Conservation (phyloP, 495 filamentous ascomycete species). For the Neurospora sp. region DNA sequence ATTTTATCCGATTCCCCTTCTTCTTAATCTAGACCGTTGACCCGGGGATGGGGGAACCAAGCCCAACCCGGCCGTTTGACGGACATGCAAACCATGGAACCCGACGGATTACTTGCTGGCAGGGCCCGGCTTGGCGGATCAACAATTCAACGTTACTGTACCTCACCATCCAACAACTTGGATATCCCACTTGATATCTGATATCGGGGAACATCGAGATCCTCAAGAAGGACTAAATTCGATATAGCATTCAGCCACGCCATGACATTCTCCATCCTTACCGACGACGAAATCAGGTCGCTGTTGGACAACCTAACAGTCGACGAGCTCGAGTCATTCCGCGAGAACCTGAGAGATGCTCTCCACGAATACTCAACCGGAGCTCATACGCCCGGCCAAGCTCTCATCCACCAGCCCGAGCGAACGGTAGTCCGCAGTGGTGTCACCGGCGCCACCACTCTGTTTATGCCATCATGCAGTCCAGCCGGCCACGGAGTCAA, state of each 20-base stretch:
- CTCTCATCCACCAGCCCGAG: constrained; percentile 59
- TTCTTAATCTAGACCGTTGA: not conserved
- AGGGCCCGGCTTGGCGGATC: not conserved
- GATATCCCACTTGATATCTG: not conserved
- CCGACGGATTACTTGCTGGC: not conserved
- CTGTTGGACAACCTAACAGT: constrained; percentile 62
- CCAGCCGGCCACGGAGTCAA: constrained; percentile 38
- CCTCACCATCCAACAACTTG: not conserved
- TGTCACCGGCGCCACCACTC: constrained; percentile 64
- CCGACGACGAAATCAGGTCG: constrained; percentile 54
- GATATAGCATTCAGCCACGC: not conserved
- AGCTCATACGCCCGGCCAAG: constrained; percentile 36
- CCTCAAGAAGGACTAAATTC: not conserved
- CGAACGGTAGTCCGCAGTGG: constrained; percentile 56
- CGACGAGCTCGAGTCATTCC: constrained; percentile 58
- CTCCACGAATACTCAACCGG: constrained; percentile 77
- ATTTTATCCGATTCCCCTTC: not conserved
- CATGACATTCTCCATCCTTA: constrained; percentile 73
- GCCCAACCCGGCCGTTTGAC: not conserved
- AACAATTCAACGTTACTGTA: not conserved
- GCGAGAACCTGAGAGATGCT: constrained; percentile 55
- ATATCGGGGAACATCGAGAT: not conserved
- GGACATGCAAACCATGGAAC: not conserved
- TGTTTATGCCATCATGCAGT: constrained; percentile 81
- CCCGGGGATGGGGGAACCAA: not conserved